phyloP scores from a whole-genome alignment of 352 stramenopile genomes.

The Globisporangium irregulare region DNA sequence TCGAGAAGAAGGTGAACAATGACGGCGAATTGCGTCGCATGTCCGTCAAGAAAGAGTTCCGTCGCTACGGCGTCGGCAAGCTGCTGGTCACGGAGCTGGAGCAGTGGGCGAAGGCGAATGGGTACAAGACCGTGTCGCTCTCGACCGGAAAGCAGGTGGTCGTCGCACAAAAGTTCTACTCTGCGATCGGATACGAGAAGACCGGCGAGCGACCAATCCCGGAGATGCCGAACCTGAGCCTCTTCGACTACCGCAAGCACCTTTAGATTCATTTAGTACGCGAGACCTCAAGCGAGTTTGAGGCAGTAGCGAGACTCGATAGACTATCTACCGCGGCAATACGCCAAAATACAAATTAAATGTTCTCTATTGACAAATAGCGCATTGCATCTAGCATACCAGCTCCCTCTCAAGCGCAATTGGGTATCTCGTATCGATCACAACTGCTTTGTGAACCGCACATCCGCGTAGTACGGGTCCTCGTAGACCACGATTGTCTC shows the following conservation, averaged over 20 bases:
- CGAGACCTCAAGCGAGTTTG: not conserved
- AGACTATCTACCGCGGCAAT: not conserved
- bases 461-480: constrained; percentile 24
- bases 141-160: constrained; percentile 32
- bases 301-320: not conserved
- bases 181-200: constrained; percentile 29
- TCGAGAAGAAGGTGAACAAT: constrained; percentile 29
- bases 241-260: constrained; percentile 36
- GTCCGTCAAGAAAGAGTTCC: constrained; percentile 32
- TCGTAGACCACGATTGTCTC: constrained; percentile 18
- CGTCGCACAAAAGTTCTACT: constrained; percentile 35
- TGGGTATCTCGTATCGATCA: not conserved
- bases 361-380: not conserved
- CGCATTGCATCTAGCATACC: not conserved
- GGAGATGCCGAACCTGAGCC: constrained; percentile 27
- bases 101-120: constrained; percentile 30
- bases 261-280: constrained; percentile 13
- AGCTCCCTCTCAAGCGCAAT: too few species aligned
- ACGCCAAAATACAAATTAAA: not conserved
- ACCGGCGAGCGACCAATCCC: constrained; percentile 26
- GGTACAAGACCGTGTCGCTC: constrained; percentile 31
- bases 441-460: constrained; percentile 29
- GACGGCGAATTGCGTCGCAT: constrained; percentile 45
- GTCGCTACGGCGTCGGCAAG: constrained; percentile 39
- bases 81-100: constrained; percentile 37